Percentiles rank a stretch among this genome's conserved stretches.
Evolutionary conservation across 75 land plant genomes (phyloP).

Genomic region (Pinus tabuliformis): DNA sequence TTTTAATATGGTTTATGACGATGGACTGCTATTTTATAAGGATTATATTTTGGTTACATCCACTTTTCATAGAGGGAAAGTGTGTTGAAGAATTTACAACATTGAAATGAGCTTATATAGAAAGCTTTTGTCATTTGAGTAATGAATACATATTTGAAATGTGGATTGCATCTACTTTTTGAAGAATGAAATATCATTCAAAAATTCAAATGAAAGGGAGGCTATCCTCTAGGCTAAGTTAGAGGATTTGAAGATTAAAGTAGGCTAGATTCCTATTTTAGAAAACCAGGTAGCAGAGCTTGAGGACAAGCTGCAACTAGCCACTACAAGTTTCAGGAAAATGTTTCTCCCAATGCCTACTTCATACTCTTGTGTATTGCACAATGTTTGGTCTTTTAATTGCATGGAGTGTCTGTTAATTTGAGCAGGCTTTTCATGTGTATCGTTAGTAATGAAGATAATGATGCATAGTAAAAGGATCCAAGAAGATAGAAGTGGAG

Average conservation of each 20-base stretch:
- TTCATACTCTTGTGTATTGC: no score
- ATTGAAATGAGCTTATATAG: background rate
- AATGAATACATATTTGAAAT: no score
- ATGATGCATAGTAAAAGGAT: no score
- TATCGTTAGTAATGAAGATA: no score
- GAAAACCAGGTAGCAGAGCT: constrained; percentile 41
- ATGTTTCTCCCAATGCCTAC: no score
- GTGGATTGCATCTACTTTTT: background rate
- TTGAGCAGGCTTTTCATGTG: no score
- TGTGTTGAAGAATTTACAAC: background rate
- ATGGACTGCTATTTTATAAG: background rate
- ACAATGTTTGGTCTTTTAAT: no score
- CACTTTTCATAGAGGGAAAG: background rate
- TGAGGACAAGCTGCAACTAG: constrained; percentile 26
- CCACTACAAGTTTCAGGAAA: no score
- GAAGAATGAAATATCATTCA: constrained; percentile 30
- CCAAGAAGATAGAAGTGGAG: no score
- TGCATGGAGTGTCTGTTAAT: no score
- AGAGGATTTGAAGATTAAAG: constrained; percentile 32
- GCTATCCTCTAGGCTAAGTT: constrained; percentile 15
- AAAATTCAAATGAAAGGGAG: constrained; percentile 26
- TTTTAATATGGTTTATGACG: background rate
- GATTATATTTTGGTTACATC: background rate
- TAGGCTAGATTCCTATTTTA: constrained; percentile 11
- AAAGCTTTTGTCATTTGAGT: background rate